These are phyloP conservation scores for Conringia planisiliqua DNA, from an alignment of 345 rosid species.

Conservation along the genomic window DNA sequence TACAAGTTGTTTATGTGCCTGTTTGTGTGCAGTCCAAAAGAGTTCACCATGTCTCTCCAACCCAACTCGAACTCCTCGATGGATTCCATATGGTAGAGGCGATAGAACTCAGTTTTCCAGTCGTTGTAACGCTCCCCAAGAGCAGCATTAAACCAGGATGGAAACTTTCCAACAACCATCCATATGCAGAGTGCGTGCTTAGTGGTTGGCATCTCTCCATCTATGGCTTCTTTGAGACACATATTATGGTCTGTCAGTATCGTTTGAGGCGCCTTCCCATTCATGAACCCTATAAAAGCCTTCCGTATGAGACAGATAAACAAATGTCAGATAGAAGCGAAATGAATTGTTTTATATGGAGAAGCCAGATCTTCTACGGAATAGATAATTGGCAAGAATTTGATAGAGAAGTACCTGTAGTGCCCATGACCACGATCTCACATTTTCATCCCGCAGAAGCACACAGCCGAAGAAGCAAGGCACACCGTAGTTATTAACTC, in stretches of 20 bases:
- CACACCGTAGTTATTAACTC: constrained; percentile 89
- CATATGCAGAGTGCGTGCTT: constrained; percentile 96
- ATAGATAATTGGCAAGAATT: not conserved
- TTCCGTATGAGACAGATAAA: constrained; percentile 34
- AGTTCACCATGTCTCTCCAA: constrained; percentile 88
- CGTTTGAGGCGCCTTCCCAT: constrained; percentile 88
- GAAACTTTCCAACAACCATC: constrained; percentile 93
- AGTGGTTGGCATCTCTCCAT: constrained; percentile 73
- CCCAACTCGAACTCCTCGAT: constrained; percentile 83
- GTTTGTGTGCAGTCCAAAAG: constrained; percentile 81
- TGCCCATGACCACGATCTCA: constrained; percentile 88
- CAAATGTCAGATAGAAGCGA: constrained; percentile 1
- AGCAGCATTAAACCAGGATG: constrained; percentile 94
- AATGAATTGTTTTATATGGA: not conserved
- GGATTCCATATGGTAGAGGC: constrained; percentile 78
- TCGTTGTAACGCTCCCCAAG: constrained; percentile 88
- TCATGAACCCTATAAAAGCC: constrained; percentile 83
- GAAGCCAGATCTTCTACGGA: not conserved
- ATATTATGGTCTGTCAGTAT: constrained; percentile 86
- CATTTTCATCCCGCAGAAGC: constrained; percentile 75
- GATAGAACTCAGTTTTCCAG: constrained; percentile 90
- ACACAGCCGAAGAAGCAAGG: constrained; percentile 98
- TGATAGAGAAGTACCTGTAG: constrained; percentile 54
- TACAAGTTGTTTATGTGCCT: constrained; percentile 73
- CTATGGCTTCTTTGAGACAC: constrained; percentile 94